Base-by-base conservation (phyloP, 495 filamentous ascomycete genomes). In the Penicillium angulare region DNA sequence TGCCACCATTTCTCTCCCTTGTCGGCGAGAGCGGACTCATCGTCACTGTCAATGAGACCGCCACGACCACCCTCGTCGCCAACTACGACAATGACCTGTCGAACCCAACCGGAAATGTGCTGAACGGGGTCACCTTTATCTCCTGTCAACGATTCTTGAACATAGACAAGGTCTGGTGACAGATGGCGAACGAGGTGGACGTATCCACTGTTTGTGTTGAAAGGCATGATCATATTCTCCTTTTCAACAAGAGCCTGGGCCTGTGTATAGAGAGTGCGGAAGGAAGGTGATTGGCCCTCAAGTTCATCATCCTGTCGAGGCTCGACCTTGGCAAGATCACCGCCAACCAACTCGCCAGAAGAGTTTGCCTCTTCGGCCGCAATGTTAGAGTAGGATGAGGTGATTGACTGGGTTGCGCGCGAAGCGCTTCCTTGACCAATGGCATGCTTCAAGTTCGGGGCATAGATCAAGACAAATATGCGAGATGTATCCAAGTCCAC, bases 341-440 rank as follows among this genome's bases (percentile, higher is more conserved):
- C 82, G 50, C 80, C 78, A 31, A 75, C 64, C 43, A 87, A 78
- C 33, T 87, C 84, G 31, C 72, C 80, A n/a, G 87, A 80, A 0
- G 85, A 86, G 47, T 80, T 79, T 3, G 82, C 83, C 64, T 90
- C 86, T 53, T 90, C 85, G 33, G 83, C 85, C 31, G 82, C 85
- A 49, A 93, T 91, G 64, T 90, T 90, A 6, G 89, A 92, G 65
- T 90, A 95, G 0, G 91, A 95, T 7, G 90, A 95, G 50, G 86
- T 82, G 48, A 92, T 73, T 12, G 89, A 93, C 31, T 81, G 76
- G 24, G 76, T 76, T 40, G 71, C 69, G 26, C 63, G 67, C 22
- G 68, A 72, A 20, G 63, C 61, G 57, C 63, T 68, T 7, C 65
- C 62, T 42, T 69, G 64, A 33, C 50, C 61, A 52, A 71, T 66